phyloP scores from a whole-genome alignment of 495 filamentous ascomycete genomes.

The Penicillium parvum region DNA sequence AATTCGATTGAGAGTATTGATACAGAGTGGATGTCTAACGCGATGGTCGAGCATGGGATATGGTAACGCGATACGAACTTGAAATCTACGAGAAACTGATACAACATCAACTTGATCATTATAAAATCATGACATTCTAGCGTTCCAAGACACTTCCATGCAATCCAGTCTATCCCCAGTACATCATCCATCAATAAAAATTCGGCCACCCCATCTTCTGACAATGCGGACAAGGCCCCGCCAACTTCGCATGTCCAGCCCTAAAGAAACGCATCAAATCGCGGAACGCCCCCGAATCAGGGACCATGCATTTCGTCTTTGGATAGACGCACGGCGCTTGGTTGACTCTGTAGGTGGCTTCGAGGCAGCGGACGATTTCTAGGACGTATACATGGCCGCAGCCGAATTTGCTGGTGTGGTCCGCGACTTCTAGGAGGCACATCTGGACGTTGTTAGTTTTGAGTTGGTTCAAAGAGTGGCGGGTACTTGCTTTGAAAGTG shows the following conservation, averaged over 20 bases:
- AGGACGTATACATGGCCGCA: constrained; percentile 8
- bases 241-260: neutral
- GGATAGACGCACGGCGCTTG: neutral
- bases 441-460: neutral
- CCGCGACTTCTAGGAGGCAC: constrained; percentile 4
- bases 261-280: constrained; percentile 3
- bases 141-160: too few relatives aligned
- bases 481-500: neutral
- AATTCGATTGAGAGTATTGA: constrained; percentile 38
- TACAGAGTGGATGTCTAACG: constrained; percentile 38
- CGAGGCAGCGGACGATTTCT: neutral
- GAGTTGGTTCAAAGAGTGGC: too few relatives aligned
- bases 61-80: constrained; percentile 20
- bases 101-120: neutral
- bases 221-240: constrained; percentile 5
- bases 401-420: constrained; percentile 2
- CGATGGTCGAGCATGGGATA: constrained; percentile 35
- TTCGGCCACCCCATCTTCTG: constrained; percentile 3
- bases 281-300: neutral
- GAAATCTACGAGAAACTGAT: neutral
- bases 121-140: neutral
- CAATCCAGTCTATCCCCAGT: too few relatives aligned
- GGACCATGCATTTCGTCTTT: neutral
- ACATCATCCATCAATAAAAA: constrained; percentile 1
- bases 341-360: neutral